These are phyloP conservation scores for Salix dunnii DNA, from an alignment of 345 rosid species.

Conservation along the genomic window DNA sequence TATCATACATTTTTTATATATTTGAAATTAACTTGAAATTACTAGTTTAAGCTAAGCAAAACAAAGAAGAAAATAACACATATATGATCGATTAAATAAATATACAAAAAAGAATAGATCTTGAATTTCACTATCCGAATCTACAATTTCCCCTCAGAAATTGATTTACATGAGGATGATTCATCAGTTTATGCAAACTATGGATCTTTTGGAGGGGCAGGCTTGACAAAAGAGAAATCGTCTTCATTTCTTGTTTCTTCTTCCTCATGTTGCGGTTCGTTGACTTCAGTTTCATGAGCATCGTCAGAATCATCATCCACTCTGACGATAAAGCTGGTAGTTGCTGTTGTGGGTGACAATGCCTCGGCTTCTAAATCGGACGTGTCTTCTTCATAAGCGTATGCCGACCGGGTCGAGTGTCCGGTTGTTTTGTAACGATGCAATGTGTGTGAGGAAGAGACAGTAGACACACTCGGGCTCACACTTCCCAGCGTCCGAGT, in stretches of 20 bases:
- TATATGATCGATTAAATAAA: background rate
- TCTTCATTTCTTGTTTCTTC: conserved; percentile 33
- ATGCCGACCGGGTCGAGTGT: conserved; percentile 48
- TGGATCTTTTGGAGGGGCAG: conserved; percentile 35
- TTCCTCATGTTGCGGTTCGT: conserved; percentile 25
- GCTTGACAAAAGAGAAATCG: conserved; percentile 68
- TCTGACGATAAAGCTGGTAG: conserved; percentile 30
- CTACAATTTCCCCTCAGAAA: background rate
- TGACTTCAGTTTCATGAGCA: conserved; percentile 28
- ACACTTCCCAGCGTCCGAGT: conserved; percentile 44
- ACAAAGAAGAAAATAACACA: too few species aligned
- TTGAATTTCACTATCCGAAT: background rate
- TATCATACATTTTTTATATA: too few species aligned
- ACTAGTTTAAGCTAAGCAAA: too few species aligned
- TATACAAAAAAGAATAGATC: background rate
- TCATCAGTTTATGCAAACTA: conserved; percentile 3
- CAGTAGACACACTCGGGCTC: conserved; percentile 39
- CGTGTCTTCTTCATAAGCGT: conserved; percentile 37
- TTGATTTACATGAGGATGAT: background rate
- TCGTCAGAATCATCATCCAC: conserved; percentile 24
- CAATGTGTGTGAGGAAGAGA: conserved; percentile 35
- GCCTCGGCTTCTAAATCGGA: conserved; percentile 67
- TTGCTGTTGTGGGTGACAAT: conserved; percentile 42
- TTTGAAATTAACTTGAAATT: too few species aligned
- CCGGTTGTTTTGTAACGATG: conserved; percentile 79